phyloP scores from a whole-genome alignment of 169 alveolate species.

The Cryptosporidium viatorum region DNA sequence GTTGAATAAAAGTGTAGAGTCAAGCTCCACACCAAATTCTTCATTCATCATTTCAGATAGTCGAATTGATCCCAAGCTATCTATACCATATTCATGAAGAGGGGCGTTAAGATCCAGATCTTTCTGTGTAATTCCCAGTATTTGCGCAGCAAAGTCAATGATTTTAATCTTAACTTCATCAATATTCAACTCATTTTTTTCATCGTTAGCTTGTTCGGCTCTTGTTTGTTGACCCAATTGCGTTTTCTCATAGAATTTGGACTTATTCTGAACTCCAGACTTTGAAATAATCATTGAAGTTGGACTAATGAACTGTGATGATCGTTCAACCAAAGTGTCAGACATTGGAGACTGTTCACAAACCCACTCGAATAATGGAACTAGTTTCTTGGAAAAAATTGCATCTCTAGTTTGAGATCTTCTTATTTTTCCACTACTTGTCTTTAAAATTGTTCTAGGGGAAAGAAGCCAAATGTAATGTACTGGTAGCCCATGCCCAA shows the following conservation, averaged over 20 bases:
- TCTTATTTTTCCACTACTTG: slow-evolving; percentile 83
- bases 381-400: slow-evolving; percentile 74
- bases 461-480: slow-evolving; percentile 80
- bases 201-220: neutral
- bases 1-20: slow-evolving; percentile 82
- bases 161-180: slow-evolving; percentile 30
- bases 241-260: slow-evolving; percentile 39
- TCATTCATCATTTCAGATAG: slow-evolving; percentile 80
- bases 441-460: slow-evolving; percentile 80
- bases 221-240: neutral
- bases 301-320: slow-evolving; percentile 71
- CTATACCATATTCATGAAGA: slow-evolving; percentile 82
- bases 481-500: slow-evolving; percentile 79
- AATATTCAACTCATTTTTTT: neutral
- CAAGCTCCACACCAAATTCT: slow-evolving; percentile 78
- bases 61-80: slow-evolving; percentile 82
- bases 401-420: slow-evolving; percentile 77
- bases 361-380: slow-evolving; percentile 70
- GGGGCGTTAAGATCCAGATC: slow-evolving; percentile 80
- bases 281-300: slow-evolving; percentile 63
- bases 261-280: slow-evolving; percentile 33
- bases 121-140: slow-evolving; percentile 57
- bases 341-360: slow-evolving; percentile 63
- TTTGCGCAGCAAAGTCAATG: slow-evolving; percentile 74
- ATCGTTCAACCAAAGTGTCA: slow-evolving; percentile 17